phyloP scores from a whole-genome alignment of 1,139 yeast species.

The Protomyces pachydermus region DNA sequence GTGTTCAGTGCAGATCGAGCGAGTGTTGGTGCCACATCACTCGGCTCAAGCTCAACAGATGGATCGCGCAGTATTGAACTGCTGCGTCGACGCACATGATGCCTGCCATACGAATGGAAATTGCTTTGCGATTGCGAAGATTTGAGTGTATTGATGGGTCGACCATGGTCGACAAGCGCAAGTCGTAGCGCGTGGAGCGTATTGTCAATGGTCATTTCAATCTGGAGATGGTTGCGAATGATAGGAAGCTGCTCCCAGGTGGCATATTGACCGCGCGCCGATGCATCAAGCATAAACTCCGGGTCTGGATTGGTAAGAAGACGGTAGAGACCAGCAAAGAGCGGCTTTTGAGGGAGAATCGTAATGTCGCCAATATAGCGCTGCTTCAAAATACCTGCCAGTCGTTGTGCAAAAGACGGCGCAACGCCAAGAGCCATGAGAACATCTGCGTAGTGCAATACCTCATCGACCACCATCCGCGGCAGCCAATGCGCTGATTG shows the following conservation, averaged over 20 bases:
- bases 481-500: slow-evolving; percentile 11
- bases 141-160: slow-evolving; percentile 6
- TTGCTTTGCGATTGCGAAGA: slow-evolving; percentile 12
- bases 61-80: slow-evolving; percentile 12
- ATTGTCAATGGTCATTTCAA: slow-evolving; percentile 16
- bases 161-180: slow-evolving; percentile 2
- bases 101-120: slow-evolving; percentile 1
- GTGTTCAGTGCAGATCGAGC: not conserved
- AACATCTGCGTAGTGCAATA: slow-evolving; percentile 70
- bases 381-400: slow-evolving; percentile 72
- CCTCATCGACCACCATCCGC: slow-evolving; percentile 50
- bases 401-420: slow-evolving; percentile 63
- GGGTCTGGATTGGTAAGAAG: slow-evolving; percentile 76
- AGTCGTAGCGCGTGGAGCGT: slow-evolving; percentile 15
- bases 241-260: slow-evolving; percentile 52
- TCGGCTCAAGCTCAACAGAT: slow-evolving; percentile 14
- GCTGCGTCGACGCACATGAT: slow-evolving; percentile 11
- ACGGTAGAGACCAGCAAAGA: slow-evolving; percentile 52
- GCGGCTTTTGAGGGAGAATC: slow-evolving; percentile 67
- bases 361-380: slow-evolving; percentile 92
- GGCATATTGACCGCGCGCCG: slow-evolving; percentile 79
- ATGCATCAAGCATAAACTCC: slow-evolving; percentile 63
- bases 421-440: slow-evolving; percentile 71
- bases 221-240: slow-evolving; percentile 16
- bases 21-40: slow-evolving; percentile 21